Base-by-base conservation (phyloP, 371 early-diverging fungal genomes). In the Saksenaea oblongispora region DNA sequence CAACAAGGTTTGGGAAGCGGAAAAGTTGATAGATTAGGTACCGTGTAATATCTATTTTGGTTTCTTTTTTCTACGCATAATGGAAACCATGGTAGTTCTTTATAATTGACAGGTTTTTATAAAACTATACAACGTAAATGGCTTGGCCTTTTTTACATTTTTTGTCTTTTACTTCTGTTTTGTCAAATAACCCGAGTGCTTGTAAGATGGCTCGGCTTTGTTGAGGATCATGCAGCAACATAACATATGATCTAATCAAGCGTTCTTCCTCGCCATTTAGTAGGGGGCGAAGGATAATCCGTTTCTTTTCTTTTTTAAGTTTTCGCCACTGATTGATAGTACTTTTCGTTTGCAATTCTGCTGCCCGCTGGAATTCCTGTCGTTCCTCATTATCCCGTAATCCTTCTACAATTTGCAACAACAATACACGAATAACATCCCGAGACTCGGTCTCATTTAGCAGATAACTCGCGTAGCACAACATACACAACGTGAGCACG, bases 361-460 rank as follows among this genome's bases (percentile, higher is more conserved):
- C 56, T 14, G 63, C 24, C 18, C 41, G 36, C 3, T 36, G 36
- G 26, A 68, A 68, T 24, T 42, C 37, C 18, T 54, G 57, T 15
- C 60, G 54, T 24, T 18, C 27, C 35, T 58, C 56, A 13, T 13
- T 42, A 11, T 59, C 63, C 8, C 57, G 47, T 9, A 68, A 42
- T 5, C 63, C 68, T 44, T 68, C 63, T 7, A 63, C 59, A 22
- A 68, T 63, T 56, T 68, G 68, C 13, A 68, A 59, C 26, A 63
- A 26, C 11, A 59, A 36, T 22, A 68, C 64, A 7, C 68, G 68
- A 14, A 68, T 34, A 11, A 58, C 17, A 17, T 68, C 64, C 17
- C 42, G 35, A 15, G 57, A 55, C 34, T 54, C 66, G 17, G 55
- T 17, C 14, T 51, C 36, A 9, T 60, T 22, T 5, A 36, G 5